Base-by-base conservation (phyloP, 441 rosid species). In the Kokia cookei region DNA sequence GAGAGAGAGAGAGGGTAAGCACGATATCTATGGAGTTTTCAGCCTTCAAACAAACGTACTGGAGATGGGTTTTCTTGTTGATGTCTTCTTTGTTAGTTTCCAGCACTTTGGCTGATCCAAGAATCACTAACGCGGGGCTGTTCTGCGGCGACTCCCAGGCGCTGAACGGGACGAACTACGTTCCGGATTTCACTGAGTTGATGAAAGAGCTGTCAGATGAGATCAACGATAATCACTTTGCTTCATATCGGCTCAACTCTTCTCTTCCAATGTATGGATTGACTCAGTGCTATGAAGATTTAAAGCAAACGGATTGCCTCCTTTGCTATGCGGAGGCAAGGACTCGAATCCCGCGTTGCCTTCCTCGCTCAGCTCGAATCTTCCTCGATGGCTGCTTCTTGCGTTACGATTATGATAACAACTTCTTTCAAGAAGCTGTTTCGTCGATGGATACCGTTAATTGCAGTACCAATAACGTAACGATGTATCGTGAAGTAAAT, bases 341-440 rank as follows among this genome's bases (percentile, higher is more conserved):
- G 57, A 93, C 97, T 24, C 86, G 79, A 70, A 83, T 93, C 73
- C 97, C 97, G 29, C 88, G 88, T 35, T 93, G 97, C 81, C 90
- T 91, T 32, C 91, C 95, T 29, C 50, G 72, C 70, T 81, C 95
- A 24, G 93, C 82, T 32, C 76, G 89, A 26, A 87, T 91, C 81
- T 93, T 74, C 60, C 84, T 91, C 64, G 98, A 93, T 77, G 98
- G 98, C 5, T 93, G 95, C 83, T 93, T 88, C 84, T 82, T 91
- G 47, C 90, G 97, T 13, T 93, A 57, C 61, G 61, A 57, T 90
- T 64, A 91, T 54, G 76, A 79, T 24, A 86, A 91, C 77, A 74
- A 75, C 48, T 93, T 93, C 81, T 91, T 84, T 72, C n/a, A 66
- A 5, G 91, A 93, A 17, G 27, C 87, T 0, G 81, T 84, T 9